A percentile compares a stretch with the other conserved stretches of the same genome.
phyloP scores from a whole-genome alignment of 805 yeast genomes.

The Middelhovenomyces tepae region DNA sequence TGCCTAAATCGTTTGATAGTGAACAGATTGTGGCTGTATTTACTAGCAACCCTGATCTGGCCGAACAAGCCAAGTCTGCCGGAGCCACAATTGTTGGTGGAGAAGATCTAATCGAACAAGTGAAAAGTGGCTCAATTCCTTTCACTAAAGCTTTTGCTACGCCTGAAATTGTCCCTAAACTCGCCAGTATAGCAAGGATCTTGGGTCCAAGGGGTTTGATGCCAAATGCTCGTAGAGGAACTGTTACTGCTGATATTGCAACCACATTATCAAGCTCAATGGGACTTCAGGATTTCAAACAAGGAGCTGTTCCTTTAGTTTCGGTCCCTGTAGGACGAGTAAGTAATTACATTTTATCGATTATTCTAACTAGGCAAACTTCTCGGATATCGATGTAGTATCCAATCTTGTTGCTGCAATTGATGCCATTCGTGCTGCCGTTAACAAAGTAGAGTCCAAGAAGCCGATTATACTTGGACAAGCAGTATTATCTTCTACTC shows the following conservation, averaged over 20 bases:
- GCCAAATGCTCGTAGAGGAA: slow-evolving; percentile 82
- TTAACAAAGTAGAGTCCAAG: slow-evolving; percentile 50
- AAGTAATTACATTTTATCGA: too few relatives aligned
- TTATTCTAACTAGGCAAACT: too few relatives aligned
- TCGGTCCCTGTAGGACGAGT: slow-evolving; percentile 61
- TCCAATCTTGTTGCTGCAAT: slow-evolving; percentile 62
- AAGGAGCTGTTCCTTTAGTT: slow-evolving; percentile 37
- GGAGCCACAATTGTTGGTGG: slow-evolving; percentile 72
- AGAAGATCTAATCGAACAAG: slow-evolving; percentile 52
- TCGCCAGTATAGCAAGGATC: slow-evolving; percentile 57
- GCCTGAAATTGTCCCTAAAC: slow-evolving; percentile 60
- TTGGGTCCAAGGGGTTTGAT: slow-evolving; percentile 85
- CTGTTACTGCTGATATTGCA: slow-evolving; percentile 62
- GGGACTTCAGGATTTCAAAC: slow-evolving; percentile 62
- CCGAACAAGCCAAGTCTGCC: slow-evolving; percentile 43
- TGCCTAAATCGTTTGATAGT: slow-evolving; percentile 62
- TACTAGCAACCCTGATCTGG: slow-evolving; percentile 46
- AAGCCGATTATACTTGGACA: slow-evolving; percentile 65
- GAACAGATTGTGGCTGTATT: slow-evolving; percentile 60
- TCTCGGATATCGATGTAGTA: slow-evolving; percentile 67
- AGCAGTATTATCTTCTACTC: slow-evolving; percentile 57
- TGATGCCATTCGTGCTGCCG: slow-evolving; percentile 46
- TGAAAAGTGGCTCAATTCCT: slow-evolving; percentile 43
- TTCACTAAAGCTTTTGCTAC: slow-evolving; percentile 80
- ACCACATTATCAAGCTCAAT: slow-evolving; percentile 44